Base-by-base conservation (phyloP, 2,329 filamentous ascomycete species). In the Arthrobotrys conoides region DNA sequence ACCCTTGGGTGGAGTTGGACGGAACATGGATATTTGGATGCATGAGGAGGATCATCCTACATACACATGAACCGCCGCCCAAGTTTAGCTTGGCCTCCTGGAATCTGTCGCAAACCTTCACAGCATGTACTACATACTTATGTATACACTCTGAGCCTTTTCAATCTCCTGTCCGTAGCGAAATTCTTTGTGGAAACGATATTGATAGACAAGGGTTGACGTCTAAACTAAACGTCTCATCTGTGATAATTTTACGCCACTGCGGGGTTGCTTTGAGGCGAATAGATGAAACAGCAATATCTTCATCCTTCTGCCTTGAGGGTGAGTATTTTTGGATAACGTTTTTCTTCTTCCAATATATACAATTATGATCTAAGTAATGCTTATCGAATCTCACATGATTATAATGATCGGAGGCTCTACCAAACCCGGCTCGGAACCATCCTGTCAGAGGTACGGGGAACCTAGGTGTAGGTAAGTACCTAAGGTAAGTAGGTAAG, bases 201-300 rank as follows among this genome's bases (percentile, higher is more conserved):
- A 20, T 59, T 16, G 53, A 41, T 22, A 22, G 10, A 44, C 69
- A 66, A 66, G 53, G 57, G 61, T 6, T 30, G 27, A 30, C 6
- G 27, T 67, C 38, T 16, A 49, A 67, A 6, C 61, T 51, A 22
- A 73, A 20, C 61, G 51, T 72, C 69, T 72, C 61, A 57, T 67
- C 33, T 53, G 22, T 44, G 22, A 27, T 61, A 44, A 33, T 33
- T 64, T 33, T 36, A 71, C 73, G 73, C 73, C 73, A 77, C 70
- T 71, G 73, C 67, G 73, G 73, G 73, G 73, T 67, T 55, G 57
- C 59, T 66, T 51, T 33, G 65, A 69, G 55, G 65, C 65, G 67
- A 70, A 63, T 33, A 53, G 27, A 30, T 73, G 63, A 75, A 75
- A 75, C 71, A 49, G 41, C 55, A 66, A 73, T 64, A 63, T 67